These are phyloP conservation scores for Termitomyces sp. DNA, from an alignment of 768 basidiomycete genomes.

Conservation along the genomic window DNA sequence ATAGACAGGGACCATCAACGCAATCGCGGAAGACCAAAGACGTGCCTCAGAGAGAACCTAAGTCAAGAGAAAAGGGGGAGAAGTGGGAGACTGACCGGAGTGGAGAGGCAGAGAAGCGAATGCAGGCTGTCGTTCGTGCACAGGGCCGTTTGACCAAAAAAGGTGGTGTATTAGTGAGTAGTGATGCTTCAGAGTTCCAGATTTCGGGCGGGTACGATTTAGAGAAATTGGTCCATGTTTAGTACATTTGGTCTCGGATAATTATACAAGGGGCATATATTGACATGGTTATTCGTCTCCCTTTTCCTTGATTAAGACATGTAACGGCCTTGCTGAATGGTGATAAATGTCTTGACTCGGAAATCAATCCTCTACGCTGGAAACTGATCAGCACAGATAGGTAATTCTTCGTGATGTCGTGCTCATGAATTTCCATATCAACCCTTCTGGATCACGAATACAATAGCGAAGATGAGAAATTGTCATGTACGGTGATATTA, in stretches of 20 bases:
- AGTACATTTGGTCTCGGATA: background rate
- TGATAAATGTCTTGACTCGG: conserved; percentile 1
- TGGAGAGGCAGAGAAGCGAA: conserved; percentile 69
- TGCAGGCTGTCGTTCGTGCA: conserved; percentile 79
- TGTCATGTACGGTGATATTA: background rate
- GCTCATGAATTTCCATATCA: conserved; percentile 1
- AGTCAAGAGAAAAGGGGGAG: conserved; percentile 15
- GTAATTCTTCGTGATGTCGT: background rate
- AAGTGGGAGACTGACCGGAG: conserved; percentile 39
- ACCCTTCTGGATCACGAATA: background rate
- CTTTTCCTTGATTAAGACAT: background rate
- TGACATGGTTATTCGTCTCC: background rate
- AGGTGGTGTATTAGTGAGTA: conserved; percentile 68
- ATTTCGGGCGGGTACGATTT: conserved; percentile 59
- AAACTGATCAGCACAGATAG: background rate
- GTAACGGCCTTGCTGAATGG: conserved; percentile 1
- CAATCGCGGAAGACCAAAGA: conserved; percentile 19
- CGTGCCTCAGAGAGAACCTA: conserved; percentile 12
- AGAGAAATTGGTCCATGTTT: conserved; percentile 48
- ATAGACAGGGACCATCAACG: conserved; percentile 18
- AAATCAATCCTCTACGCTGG: conserved; percentile 10
- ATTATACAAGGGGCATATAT: background rate
- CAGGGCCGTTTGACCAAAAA: conserved; percentile 81
- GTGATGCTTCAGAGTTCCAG: conserved; percentile 74
- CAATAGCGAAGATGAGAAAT: background rate